Conservation (phyloP, 2,329 filamentous ascomycete species). For the Monascus ruber region DNA sequence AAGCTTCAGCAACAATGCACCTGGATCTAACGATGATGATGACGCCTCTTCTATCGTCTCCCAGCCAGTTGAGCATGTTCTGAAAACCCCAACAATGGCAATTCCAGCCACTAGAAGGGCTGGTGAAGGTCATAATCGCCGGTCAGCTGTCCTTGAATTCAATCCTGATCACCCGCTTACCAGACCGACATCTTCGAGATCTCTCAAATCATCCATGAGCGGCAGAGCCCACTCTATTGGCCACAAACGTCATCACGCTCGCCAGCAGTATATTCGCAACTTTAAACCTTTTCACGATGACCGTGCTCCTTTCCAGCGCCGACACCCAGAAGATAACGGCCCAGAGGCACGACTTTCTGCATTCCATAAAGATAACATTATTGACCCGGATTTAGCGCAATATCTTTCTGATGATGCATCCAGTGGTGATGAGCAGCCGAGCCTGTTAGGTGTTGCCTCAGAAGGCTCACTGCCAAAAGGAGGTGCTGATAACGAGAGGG, state of each 20-base stretch:
- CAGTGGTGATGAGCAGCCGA: constrained; percentile 84
- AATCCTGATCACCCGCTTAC: constrained; percentile 65
- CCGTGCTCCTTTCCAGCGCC: constrained; percentile 75
- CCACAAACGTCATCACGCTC: constrained; percentile 79
- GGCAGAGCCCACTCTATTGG: constrained; percentile 65
- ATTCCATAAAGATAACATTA: constrained; percentile 98
- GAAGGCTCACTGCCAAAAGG: constrained; percentile 53
- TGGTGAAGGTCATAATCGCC: constrained; percentile 67
- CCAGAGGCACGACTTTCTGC: constrained; percentile 63
- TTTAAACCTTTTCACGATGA: constrained; percentile 65
- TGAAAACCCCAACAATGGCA: constrained; percentile 49
- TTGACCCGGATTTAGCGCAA: constrained; percentile 87
- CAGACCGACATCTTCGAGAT: constrained; percentile 87
- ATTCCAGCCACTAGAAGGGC: constrained; percentile 53
- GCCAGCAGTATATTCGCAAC: constrained; percentile 68
- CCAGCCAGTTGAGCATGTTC: constrained; percentile 34
- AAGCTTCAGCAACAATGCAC: constrained; percentile 35
- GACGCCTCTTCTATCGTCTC: constrained; percentile 36
- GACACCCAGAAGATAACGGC: constrained; percentile 53
- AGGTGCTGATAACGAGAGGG: constrained; percentile 59
- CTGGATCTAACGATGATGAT: constrained; percentile 35
- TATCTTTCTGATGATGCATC: constrained; percentile 94
- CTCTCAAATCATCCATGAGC: constrained; percentile 60
- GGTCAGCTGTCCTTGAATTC: constrained; percentile 82
- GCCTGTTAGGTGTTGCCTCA: constrained; percentile 65